A percentile compares a stretch with the other conserved stretches of the same genome.
Evolutionary conservation across 305 asterid species (phyloP).

Genomic region (Fraxinus sp.): DNA sequence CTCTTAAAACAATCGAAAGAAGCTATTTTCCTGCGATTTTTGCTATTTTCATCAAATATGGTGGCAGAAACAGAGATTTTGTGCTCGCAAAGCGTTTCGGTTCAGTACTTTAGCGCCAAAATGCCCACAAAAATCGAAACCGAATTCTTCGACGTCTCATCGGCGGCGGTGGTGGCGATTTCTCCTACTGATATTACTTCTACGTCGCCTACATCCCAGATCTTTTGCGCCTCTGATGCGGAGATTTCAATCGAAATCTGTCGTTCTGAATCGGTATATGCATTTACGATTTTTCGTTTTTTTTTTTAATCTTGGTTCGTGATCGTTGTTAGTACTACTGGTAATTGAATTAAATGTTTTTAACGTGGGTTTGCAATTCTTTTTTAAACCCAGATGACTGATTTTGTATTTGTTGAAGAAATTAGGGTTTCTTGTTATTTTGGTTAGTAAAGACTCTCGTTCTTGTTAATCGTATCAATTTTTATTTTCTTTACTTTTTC

Average conservation of each 20-base stretch:
- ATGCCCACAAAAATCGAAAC: too few relatives aligned
- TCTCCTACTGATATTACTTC: not conserved
- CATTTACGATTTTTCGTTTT: not conserved
- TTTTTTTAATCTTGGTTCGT: not conserved
- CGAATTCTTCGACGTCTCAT: conserved; percentile 18
- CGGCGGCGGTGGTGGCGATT: not conserved
- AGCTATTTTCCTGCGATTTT: not conserved
- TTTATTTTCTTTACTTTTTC: not conserved
- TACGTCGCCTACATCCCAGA: conserved; percentile 22
- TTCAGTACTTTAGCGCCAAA: too few relatives aligned
- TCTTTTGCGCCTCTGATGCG: conserved; percentile 17
- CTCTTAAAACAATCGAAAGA: not conserved
- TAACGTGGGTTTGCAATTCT: not conserved
- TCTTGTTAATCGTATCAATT: not conserved
- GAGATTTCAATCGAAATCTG: conserved; percentile 34
- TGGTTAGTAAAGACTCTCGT: not conserved
- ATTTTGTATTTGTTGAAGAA: not conserved
- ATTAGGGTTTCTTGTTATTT: conserved; percentile 11
- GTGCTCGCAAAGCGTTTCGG: too few relatives aligned
- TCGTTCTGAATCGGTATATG: conserved; percentile 44
- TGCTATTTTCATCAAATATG: not conserved
- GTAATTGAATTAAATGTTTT: conserved; percentile 1
- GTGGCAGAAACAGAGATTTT: too few relatives aligned
- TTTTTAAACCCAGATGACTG: not conserved
- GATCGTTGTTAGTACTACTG: not conserved